Conservation (phyloP, 495 filamentous ascomycete genomes). For the Aspergillus ostianus region DNA sequence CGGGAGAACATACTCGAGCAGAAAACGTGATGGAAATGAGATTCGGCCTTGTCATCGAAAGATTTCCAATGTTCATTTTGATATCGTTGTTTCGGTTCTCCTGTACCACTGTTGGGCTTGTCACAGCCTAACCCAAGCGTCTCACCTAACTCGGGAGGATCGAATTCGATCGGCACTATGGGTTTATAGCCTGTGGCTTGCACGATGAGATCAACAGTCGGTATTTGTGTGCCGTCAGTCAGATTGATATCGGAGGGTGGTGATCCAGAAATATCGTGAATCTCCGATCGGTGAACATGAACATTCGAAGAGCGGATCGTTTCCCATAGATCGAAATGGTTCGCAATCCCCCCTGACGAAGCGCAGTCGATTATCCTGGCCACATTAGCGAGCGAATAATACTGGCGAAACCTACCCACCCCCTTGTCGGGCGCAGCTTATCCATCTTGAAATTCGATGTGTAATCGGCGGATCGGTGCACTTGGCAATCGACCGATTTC, state of each 20-base stretch:
- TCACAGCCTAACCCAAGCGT: slow-evolving; percentile 19
- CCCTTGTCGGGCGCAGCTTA: slow-evolving; percentile 25
- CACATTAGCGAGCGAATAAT: not conserved
- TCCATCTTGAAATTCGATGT: slow-evolving; percentile 24
- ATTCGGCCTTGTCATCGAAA: slow-evolving; percentile 16
- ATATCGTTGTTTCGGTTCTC: not conserved
- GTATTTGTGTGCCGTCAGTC: slow-evolving; percentile 30
- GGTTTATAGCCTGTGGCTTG: slow-evolving; percentile 55
- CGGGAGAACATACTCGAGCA: slow-evolving; percentile 8
- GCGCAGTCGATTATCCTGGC: slow-evolving; percentile 26
- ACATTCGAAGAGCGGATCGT: slow-evolving; percentile 27
- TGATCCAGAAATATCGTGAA: slow-evolving; percentile 8
- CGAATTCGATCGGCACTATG: slow-evolving; percentile 56
- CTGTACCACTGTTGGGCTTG: not conserved
- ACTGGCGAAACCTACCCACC: slow-evolving; percentile 10
- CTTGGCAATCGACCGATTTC: slow-evolving; percentile 19
- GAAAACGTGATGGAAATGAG: slow-evolving; percentile 12
- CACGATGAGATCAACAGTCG: slow-evolving; percentile 34
- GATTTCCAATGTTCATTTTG: slow-evolving; percentile 18
- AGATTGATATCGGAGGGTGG: slow-evolving; percentile 8
- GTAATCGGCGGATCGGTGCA: slow-evolving; percentile 22
- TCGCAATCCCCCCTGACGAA: slow-evolving; percentile 29
- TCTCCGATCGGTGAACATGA: slow-evolving; percentile 25
- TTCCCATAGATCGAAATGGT: slow-evolving; percentile 35
- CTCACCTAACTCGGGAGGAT: slow-evolving; percentile 29